These are phyloP conservation scores for Salix koriyanagi DNA, from an alignment of 345 rosid genomes.

Conservation along the genomic window DNA sequence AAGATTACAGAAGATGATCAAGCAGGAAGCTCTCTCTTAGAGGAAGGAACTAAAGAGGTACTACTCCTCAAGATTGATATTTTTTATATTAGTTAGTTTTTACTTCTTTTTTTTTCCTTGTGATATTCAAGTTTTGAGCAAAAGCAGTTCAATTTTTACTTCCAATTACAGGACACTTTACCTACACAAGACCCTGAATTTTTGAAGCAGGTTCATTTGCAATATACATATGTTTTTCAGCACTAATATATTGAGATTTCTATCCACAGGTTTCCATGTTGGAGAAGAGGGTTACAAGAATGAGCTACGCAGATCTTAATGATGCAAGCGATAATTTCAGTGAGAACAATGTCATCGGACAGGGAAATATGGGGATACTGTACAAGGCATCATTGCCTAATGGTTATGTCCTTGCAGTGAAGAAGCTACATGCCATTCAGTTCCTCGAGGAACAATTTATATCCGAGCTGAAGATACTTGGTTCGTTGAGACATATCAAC, in stretches of 20 bases:
- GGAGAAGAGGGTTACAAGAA: conserved; percentile 18
- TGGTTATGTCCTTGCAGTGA: conserved; percentile 15
- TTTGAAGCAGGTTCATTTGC: no score
- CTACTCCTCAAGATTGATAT: no score
- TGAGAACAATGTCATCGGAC: conserved; percentile 14
- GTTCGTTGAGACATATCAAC: conserved; percentile 18
- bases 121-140: no score
- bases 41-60: no score
- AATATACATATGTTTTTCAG: no score
- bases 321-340: conserved; percentile 21
- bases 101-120: no score
- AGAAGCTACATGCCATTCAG: conserved; percentile 15
- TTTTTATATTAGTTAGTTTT: no score
- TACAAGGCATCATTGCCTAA: conserved; percentile 14
- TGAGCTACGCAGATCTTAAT: conserved; percentile 18
- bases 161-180: no score
- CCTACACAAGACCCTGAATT: no score
- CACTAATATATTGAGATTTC: neutral
- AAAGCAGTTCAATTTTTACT: no score
- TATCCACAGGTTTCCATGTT: conserved; percentile 13
- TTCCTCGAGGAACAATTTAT: conserved; percentile 22
- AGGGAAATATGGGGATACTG: conserved; percentile 20
- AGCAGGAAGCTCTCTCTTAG: no score
- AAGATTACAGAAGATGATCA: neutral
- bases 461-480: conserved; percentile 17